phyloP scores from a whole-genome alignment of 495 filamentous ascomycete genomes.

The Podospora australis region DNA sequence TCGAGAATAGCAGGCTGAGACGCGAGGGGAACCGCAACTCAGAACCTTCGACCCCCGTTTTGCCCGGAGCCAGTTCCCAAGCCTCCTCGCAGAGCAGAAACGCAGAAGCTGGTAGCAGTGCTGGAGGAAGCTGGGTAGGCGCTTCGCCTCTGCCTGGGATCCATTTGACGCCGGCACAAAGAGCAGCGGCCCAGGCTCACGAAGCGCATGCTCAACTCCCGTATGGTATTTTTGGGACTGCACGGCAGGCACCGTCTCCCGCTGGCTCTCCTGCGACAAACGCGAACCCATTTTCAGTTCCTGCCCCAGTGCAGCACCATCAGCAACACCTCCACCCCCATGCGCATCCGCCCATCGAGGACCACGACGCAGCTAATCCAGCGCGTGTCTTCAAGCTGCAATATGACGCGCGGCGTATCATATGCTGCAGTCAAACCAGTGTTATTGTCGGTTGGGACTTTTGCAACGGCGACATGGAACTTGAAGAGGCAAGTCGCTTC shows the following conservation, averaged over 20 bases:
- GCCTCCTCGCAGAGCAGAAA: background rate
- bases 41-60: conserved; percentile 10
- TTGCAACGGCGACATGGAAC: conserved; percentile 77
- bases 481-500: conserved; percentile 74
- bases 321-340: conserved; percentile 16
- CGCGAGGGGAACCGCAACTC: conserved; percentile 22
- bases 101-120: background rate
- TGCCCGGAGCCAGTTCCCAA: no score
- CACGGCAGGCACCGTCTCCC: conserved; percentile 18
- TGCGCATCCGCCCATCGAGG: conserved; percentile 16
- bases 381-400: conserved; percentile 94
- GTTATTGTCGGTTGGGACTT: conserved; percentile 98
- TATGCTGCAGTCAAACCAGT: conserved; percentile 85
- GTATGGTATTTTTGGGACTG: conserved; percentile 11
- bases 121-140: background rate
- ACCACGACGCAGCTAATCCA: conserved; percentile 40
- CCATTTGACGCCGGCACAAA: conserved; percentile 5
- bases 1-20: conserved; percentile 30
- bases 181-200: conserved; percentile 15
- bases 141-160: background rate
- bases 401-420: conserved; percentile 89
- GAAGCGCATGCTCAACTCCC: conserved; percentile 18
- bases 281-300: background rate
- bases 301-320: background rate
- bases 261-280: background rate